phyloP scores from a whole-genome alignment of 129 eudicot species.

The Flaveria trinervia region DNA sequence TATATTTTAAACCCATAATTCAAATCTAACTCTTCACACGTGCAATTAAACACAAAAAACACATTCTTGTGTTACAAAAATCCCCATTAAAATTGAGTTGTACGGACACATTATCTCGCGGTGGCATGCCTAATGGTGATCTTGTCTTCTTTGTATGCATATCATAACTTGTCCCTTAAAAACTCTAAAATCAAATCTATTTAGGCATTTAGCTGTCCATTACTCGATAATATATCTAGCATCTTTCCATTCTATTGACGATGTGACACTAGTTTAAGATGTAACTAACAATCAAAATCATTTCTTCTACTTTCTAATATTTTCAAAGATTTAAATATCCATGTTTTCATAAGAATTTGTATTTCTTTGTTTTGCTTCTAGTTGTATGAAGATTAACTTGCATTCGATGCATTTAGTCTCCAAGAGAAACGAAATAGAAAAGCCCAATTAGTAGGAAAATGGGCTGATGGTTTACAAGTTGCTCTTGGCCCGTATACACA shows the following conservation, averaged over 20 bases:
- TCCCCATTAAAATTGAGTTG: not conserved
- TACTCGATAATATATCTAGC: not conserved
- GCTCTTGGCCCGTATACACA: not conserved
- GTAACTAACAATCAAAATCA: not conserved
- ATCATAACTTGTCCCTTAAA: not conserved
- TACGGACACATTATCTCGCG: not conserved
- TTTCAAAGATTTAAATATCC: no score
- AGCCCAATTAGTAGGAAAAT: not conserved
- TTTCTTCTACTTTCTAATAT: no score
- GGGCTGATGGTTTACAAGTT: not conserved
- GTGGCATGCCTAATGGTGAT: not conserved
- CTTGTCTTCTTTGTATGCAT: not conserved
- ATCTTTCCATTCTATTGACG: not conserved
- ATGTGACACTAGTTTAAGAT: not conserved
- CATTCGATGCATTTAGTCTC: not conserved
- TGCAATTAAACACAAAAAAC: no score
- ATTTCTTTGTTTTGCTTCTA: not conserved
- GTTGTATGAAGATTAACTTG: not conserved
- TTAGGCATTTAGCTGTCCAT: not conserved
- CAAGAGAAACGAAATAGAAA: not conserved
- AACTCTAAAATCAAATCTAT: no score
- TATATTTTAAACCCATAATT: no score
- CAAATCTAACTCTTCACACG: no score
- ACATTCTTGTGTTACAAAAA: no score
- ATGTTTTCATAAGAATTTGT: no score